Evolutionary conservation across 495 filamentous ascomycete genomes (phyloP).

Genomic region (Daldinia decipiens): DNA sequence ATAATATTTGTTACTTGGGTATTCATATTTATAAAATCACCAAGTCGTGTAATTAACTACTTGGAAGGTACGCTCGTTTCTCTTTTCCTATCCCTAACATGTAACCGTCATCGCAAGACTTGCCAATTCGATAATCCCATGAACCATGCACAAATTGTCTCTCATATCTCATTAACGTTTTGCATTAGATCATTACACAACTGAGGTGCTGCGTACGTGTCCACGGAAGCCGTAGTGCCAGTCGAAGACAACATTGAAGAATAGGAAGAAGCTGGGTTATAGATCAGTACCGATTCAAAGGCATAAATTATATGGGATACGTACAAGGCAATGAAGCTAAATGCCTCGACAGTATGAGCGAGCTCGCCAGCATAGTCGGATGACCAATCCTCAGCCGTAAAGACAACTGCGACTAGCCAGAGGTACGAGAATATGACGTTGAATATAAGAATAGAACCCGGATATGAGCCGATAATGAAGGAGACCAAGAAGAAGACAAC

Average conservation of each 20-base stretch:
- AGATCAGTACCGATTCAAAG: slow-evolving; percentile 48
- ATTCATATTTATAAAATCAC: background rate
- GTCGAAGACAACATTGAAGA: slow-evolving; percentile 63
- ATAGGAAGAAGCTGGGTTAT: slow-evolving; percentile 60
- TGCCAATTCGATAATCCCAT: background rate
- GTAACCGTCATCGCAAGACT: background rate
- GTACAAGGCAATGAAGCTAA: slow-evolving; percentile 71
- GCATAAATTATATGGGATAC: too few relatives aligned
- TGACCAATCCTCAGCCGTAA: slow-evolving; percentile 66
- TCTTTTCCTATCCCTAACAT: background rate
- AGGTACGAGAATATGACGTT: slow-evolving; percentile 72
- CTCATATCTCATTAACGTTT: slow-evolving; percentile 4
- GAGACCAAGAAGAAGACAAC: slow-evolving; percentile 67
- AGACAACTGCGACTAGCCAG: slow-evolving; percentile 71
- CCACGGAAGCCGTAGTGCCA: slow-evolving; percentile 55
- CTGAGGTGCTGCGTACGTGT: slow-evolving; percentile 33
- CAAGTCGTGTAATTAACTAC: background rate
- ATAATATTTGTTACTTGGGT: background rate
- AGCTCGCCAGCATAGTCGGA: slow-evolving; percentile 48
- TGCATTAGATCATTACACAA: slow-evolving; percentile 11
- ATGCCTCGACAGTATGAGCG: slow-evolving; percentile 65
- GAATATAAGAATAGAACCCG: slow-evolving; percentile 61
- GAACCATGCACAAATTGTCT: background rate
- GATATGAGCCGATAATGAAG: slow-evolving; percentile 64
- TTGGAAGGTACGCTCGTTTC: background rate